A percentile compares a stretch with the other conserved stretches of the same genome.
Conservation (phyloP, 208 protist genomes). For the Leishmania martiniquensis region DNA sequence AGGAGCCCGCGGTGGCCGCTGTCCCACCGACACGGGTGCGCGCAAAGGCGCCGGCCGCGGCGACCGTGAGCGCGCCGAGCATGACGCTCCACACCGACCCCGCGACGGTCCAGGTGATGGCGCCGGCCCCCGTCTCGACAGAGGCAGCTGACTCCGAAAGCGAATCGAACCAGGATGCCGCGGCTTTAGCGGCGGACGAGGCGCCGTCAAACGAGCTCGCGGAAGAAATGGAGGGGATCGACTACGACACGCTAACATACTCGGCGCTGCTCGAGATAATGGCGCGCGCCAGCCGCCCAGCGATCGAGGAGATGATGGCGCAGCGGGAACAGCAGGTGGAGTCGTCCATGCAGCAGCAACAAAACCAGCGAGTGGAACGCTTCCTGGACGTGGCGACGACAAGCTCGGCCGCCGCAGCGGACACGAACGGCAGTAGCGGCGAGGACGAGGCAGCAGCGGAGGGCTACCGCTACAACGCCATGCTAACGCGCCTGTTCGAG, state of each 20-base stretch:
- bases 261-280: conserved; percentile 54
- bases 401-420: conserved; percentile 4
- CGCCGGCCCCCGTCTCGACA: background rate
- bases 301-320: conserved; percentile 62
- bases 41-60: conserved; percentile 12
- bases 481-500: conserved; percentile 74
- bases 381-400: conserved; percentile 50
- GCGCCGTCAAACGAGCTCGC: conserved; percentile 11
- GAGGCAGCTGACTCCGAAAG: conserved; percentile 1
- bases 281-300: conserved; percentile 33
- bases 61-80: conserved; percentile 1
- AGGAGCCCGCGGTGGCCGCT: background rate
- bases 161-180: conserved; percentile 6
- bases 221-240: conserved; percentile 46
- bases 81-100: conserved; percentile 1
- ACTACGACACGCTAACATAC: conserved; percentile 72
- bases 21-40: conserved; percentile 8
- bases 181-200: background rate
- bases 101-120: background rate
- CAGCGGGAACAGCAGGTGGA: conserved; percentile 48
- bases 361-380: conserved; percentile 49
- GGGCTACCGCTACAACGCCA: conserved; percentile 76
- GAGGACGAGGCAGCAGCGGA: conserved; percentile 28
- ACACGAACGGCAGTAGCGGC: conserved; percentile 13
- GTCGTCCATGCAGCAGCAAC: conserved; percentile 31